Evolutionary conservation across 2,329 filamentous ascomycete genomes (phyloP).

Genomic region (Thielaviopsis musarum): DNA sequence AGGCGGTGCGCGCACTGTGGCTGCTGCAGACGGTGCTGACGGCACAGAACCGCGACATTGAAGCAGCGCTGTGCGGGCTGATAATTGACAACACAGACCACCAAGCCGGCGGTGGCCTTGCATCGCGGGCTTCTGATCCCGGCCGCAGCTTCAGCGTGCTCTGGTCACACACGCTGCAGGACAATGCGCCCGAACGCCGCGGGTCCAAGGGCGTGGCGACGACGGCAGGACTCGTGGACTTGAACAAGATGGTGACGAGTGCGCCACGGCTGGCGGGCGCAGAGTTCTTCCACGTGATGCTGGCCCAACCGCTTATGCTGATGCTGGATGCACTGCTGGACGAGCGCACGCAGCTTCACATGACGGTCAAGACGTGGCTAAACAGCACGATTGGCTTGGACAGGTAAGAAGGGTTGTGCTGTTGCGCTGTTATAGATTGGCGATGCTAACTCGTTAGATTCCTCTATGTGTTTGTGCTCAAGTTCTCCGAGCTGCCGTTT

Average conservation of each 20-base stretch:
- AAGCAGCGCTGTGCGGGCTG: constrained; percentile 56
- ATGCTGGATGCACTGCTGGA: constrained; percentile 64
- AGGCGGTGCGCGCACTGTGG: constrained; percentile 76
- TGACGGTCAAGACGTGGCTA: constrained; percentile 68
- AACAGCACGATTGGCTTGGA: constrained; percentile 47
- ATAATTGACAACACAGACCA: constrained; percentile 34
- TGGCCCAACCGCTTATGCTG: constrained; percentile 66
- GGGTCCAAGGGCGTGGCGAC: constrained; percentile 24
- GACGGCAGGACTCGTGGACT: constrained; percentile 3
- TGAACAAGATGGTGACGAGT: constrained; percentile 17
- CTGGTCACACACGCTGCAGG: constrained; percentile 65
- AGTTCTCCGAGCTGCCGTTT: constrained; percentile 39
- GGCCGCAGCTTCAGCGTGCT: constrained; percentile 57
- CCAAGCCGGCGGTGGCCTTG: constrained; percentile 24
- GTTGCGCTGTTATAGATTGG: too few relatives aligned
- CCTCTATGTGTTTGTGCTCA: constrained; percentile 42
- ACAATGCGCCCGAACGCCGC: constrained; percentile 36
- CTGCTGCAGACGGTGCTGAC: constrained; percentile 61
- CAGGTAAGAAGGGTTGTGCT: constrained; percentile 38
- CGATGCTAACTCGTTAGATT: constrained; percentile 28
- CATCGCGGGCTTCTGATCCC: constrained; percentile 36
- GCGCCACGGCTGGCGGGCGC: constrained; percentile 32
- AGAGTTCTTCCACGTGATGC: constrained; percentile 53
- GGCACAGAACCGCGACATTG: constrained; percentile 52
- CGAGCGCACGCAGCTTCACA: constrained; percentile 55